Evolutionary conservation across 2,329 filamentous ascomycete genomes (phyloP).

Genomic region (Ophidiomyces ophidiicola): DNA sequence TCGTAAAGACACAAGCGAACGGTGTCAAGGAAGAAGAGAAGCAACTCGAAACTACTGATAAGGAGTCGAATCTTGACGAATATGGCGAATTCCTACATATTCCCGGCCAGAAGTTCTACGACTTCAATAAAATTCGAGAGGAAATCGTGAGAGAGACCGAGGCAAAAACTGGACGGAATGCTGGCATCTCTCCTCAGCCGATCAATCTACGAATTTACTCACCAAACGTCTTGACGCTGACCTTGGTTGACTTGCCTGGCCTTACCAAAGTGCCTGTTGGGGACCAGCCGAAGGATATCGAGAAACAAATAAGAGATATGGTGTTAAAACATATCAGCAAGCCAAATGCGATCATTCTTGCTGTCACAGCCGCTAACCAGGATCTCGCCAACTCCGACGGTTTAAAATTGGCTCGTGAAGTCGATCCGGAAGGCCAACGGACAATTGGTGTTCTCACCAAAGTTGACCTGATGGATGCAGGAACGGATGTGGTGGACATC

Average conservation of each 20-base stretch:
- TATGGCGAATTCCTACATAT: conserved; percentile 99
- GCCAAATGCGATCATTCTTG: conserved; percentile 93
- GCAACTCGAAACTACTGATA: conserved; percentile 57
- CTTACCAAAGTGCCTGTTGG: conserved; percentile 94
- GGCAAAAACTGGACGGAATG: conserved; percentile 89
- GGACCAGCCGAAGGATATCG: conserved; percentile 92
- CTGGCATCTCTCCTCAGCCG: conserved; percentile 86
- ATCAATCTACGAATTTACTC: conserved; percentile 99
- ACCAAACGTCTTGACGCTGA: conserved; percentile 92
- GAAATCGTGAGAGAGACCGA: conserved; percentile 96
- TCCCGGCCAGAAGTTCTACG: conserved; percentile 90
- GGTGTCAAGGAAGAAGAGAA: conserved; percentile 55
- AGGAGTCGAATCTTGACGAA: conserved; percentile 82
- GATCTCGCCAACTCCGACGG: conserved; percentile 98
- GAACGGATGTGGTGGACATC: conserved; percentile 97
- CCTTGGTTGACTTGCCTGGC: conserved; percentile 89
- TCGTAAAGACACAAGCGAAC: conserved; percentile 52
- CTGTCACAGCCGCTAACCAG: conserved; percentile 91
- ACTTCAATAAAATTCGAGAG: conserved; percentile 96
- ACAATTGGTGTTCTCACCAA: conserved; percentile 98
- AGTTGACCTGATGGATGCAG: conserved; percentile 97
- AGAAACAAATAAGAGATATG: conserved; percentile 94
- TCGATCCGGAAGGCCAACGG: conserved; percentile 91
- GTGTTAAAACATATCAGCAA: conserved; percentile 98
- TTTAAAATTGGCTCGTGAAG: conserved; percentile 87